phyloP scores from a whole-genome alignment of 176 grass and related monocot genomes.

The Raddia guianensis region DNA sequence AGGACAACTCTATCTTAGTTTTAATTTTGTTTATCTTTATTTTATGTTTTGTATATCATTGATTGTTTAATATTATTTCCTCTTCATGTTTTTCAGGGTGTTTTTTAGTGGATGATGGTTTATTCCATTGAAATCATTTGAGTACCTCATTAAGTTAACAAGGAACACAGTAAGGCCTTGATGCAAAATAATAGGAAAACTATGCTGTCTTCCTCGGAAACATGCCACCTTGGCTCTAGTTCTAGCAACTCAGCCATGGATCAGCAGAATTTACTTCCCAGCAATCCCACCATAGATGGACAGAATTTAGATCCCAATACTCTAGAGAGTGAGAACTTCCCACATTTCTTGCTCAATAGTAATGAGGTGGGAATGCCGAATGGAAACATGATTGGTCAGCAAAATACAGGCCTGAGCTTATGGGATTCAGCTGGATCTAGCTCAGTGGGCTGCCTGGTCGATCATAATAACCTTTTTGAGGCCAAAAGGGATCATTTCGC shows the following conservation, averaged over 20 bases:
- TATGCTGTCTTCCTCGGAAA: constrained; percentile 60
- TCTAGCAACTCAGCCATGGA: constrained; percentile 49
- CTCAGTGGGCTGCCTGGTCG: constrained; percentile 44
- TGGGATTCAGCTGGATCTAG: constrained; percentile 67
- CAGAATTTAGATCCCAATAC: constrained; percentile 45
- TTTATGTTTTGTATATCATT: not conserved
- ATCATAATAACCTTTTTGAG: constrained; percentile 42
- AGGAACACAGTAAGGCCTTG: constrained; percentile 32
- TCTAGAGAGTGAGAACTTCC: constrained; percentile 47
- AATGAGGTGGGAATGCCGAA: constrained; percentile 41
- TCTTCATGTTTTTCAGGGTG: constrained; percentile 32
- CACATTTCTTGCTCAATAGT: constrained; percentile 48
- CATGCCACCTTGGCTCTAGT: constrained; percentile 63
- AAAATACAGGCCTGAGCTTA: constrained; percentile 47
- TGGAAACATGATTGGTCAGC: constrained; percentile 42
- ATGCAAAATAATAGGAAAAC: constrained; percentile 58
- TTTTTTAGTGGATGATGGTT: constrained; percentile 26
- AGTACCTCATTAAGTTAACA: constrained; percentile 21
- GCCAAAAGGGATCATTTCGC: constrained; percentile 54
- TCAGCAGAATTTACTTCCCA: constrained; percentile 57
- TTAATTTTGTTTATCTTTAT: not conserved
- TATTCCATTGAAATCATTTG: constrained; percentile 31
- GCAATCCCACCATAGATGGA: constrained; percentile 41
- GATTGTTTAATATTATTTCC: constrained; percentile 9
- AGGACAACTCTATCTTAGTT: not conserved